Evolutionary conservation across 805 yeast species (phyloP), one percentile per base, ranked within the genome.

Genomic region (Kurtzmaniella fragi): DNA sequence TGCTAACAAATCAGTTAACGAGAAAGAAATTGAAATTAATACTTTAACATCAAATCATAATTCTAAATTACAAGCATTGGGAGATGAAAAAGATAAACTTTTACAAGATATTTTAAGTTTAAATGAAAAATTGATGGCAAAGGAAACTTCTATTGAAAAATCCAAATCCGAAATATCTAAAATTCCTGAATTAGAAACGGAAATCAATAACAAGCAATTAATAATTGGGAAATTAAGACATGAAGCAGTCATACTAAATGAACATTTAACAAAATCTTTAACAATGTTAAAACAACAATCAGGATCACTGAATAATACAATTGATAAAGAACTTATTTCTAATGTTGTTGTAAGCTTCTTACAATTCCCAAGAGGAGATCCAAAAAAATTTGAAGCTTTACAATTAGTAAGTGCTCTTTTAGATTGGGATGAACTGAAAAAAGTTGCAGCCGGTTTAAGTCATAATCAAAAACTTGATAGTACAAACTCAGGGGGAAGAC

Each of bases 181-280:
- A 46, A 51, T 67, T 70, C 37, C 84, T 73, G 53, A 64, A 58
- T 38, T 89, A 71, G 55, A 67, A 73, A 33, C 80, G 69, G 66
- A 89, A 73, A 45, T 67, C 15, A 61, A 65, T 33, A 57, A 53
- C 44, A 89, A 87, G 59, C 87, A 81, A 42, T 64, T 90, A 27
- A 75, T 81, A 37, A 78, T 93, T 37, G 98, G 98, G 1, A 93
- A 91, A 56, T 72, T 93, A 36, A 77, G 97, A 38, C 98, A 91
- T 58, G 99, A 93, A 59, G 91, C 95, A 2, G 91, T 93, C 8
- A 86, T 87, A 17, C 65, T 91, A 42, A 93, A 93, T 57, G 99
- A 93, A 56, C 98, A 93, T 62, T 65, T 93, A 39, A 89, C 96
- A n/a, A 91, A 93, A 53, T 95, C 98, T 1, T 64, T 91, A 44